Evolutionary conservation across 108 stramenopile genomes (phyloP), one percentile per base, ranked within the genome.

Genomic region (Parietichytrium sp.): DNA sequence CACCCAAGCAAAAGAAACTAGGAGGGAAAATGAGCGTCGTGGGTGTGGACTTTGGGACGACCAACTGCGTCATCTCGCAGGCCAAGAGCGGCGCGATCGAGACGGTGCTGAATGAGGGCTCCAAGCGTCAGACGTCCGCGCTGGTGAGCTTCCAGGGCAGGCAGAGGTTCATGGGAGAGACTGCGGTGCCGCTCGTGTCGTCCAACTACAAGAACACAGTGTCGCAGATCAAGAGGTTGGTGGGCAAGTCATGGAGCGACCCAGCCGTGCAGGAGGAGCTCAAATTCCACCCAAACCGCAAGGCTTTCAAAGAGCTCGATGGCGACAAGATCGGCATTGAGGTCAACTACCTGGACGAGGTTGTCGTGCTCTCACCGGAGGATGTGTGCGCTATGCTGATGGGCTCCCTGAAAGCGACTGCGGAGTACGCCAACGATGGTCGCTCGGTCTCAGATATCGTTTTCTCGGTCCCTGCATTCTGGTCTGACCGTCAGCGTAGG

Each of bases 31-130:
- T 85, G 84, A 30, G 49, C 15, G 84, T 86, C 29, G 53, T 55
- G 18, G 85, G 85, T 29, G 49, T 99, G 38, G 98, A 99, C 88
- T 91, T 99, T 54, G 98, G 98, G 20, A 90, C 87, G 54, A 87
- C 91, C 53, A 91, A 94, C 88, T 89, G 92, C 80, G 89, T 95
- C 25, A 94, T 99, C 80, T 95, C 95, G 27, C 92, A 95, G 54
- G 97, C 96, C 3, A 96, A 93, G 30, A 88, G 95, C 47, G 96
- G 98, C 52, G 97, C 97, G 47, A 95, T 98, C 30, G 96, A 97
- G 86, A 96, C 98, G 38, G 92, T 97, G 87, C 92, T 99, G 48
- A 99, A 99, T 91, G 98, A 96, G 61, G 94, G 90, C 82, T 94
- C 93, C 72, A 95, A 97, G 84, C 93, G 98, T 52, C 93, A 93